phyloP scores from a whole-genome alignment of 2,329 filamentous ascomycete species.

The Sporothrix variecibatus region DNA sequence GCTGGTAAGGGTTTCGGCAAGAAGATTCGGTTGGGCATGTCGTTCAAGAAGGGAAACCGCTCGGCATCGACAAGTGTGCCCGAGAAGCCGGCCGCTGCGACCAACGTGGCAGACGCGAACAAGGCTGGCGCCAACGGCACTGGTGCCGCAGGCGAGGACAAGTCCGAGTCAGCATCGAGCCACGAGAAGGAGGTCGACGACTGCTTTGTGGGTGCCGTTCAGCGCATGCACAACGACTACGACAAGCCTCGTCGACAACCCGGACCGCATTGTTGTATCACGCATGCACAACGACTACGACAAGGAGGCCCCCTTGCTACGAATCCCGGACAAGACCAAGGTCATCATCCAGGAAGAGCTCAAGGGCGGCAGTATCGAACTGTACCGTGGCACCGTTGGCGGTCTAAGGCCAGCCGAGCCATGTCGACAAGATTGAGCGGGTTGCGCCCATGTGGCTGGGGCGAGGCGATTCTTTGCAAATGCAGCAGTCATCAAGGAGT shows the following conservation, averaged over 20 bases:
- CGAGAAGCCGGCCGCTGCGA: slow-evolving; percentile 68
- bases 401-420: slow-evolving; percentile 62
- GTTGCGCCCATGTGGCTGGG: slow-evolving; percentile 86
- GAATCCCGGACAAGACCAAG: slow-evolving; percentile 64
- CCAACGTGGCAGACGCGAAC: slow-evolving; percentile 57
- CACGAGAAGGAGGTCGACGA: slow-evolving; percentile 76
- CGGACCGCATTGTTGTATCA: slow-evolving; percentile 59
- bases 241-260: slow-evolving; percentile 63
- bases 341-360: slow-evolving; percentile 72
- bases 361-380: slow-evolving; percentile 71
- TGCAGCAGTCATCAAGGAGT: slow-evolving; percentile 80
- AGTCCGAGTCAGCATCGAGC: slow-evolving; percentile 32
- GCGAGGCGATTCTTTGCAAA: slow-evolving; percentile 88
- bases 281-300: too few relatives aligned
- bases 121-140: slow-evolving; percentile 57
- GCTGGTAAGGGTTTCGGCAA: slow-evolving; percentile 69
- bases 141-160: slow-evolving; percentile 2
- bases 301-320: slow-evolving; percentile 76
- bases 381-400: slow-evolving; percentile 87
- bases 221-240: slow-evolving; percentile 72
- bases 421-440: slow-evolving; percentile 82
- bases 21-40: slow-evolving; percentile 76
- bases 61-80: slow-evolving; percentile 65
- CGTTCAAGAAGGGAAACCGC: slow-evolving; percentile 81
- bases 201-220: slow-evolving; percentile 70